Conservation (phyloP, 2,329 filamentous ascomycete genomes). For the Orbilia blumenaviensis region DNA sequence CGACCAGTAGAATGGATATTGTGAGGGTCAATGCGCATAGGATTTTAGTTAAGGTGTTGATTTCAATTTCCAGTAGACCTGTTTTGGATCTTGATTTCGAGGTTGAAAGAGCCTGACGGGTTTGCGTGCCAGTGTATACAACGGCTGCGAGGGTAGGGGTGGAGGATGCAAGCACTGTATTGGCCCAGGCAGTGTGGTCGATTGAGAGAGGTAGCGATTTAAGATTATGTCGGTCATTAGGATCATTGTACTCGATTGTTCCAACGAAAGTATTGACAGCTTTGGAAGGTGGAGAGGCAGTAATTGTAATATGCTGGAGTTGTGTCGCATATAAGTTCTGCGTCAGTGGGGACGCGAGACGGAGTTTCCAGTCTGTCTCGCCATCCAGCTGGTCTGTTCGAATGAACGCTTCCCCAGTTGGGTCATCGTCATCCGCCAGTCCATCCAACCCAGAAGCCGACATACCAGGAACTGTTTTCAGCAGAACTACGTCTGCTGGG, state of each 20-base stretch:
- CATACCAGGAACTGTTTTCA: conserved; percentile 77
- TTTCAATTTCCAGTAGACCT: conserved; percentile 91
- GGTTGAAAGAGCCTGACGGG: conserved; percentile 90
- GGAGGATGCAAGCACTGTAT: conserved; percentile 94
- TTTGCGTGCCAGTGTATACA: conserved; percentile 93
- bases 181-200: conserved; percentile 98
- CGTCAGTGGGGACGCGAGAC: conserved; percentile 84
- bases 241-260: conserved; percentile 68
- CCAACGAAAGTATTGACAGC: conserved; percentile 95
- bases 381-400: conserved; percentile 96
- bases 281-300: conserved; percentile 87
- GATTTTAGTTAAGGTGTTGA: conserved; percentile 96
- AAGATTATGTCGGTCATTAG: conserved; percentile 58
- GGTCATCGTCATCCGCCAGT: conserved; percentile 60
- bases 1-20: conserved; percentile 86
- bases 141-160: conserved; percentile 88
- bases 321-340: conserved; percentile 79
- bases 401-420: conserved; percentile 91
- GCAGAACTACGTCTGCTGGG: conserved; percentile 89
- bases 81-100: conserved; percentile 92
- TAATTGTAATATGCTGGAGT: conserved; percentile 73
- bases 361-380: conserved; percentile 98
- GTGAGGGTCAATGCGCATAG: conserved; percentile 86
- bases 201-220: conserved; percentile 81
- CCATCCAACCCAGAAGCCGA: conserved; percentile 55